Base-by-base conservation (phyloP, 2,329 filamentous ascomycete species). In the Penicillium italicum region DNA sequence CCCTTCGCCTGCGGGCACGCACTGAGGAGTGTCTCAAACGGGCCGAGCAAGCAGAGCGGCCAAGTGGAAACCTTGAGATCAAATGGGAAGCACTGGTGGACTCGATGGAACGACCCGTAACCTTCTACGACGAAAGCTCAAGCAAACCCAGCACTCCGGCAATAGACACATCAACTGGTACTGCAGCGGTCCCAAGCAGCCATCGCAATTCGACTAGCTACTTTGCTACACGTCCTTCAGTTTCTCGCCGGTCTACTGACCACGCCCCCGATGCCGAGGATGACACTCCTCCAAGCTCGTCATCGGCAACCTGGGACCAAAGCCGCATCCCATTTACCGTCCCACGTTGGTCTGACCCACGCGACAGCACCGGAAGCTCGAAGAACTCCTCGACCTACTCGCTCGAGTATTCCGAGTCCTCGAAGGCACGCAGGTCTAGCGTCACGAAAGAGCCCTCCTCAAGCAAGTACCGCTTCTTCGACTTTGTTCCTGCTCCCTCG, bases 81-180 rank as follows among this genome's bases (percentile, higher is more conserved):
- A 78, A 79, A 55, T 80, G 77, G 77, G 77, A 80, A 60, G 76
- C 78, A 61, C 62, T 79, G 31, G 75, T 79, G 14, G 75, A 77
- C 45, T 76, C 78, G 24, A 77, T 79, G 69, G 77, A 78, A 60
- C 72, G 72, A 52, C 68, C 68, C 18, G 68, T 67, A 30, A 77
- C 73, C 10, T 74, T 76, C 41, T 73, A 74, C 48, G 74, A 76
- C 9, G 75, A 77, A 31, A 67, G 58, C 46, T 67, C 70, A 8
- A 72, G 70, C 52, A 75, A 74, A 51, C 70, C 73, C 10, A 62
- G 67, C 16, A 76, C 73, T 1, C 74, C 74, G 5, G 68, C 69
- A 20, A 54, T 68, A 8, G 74, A 76, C 34, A 64, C 69, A 9
- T 57, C 68, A 18, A 57, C 65, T 20, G 63, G 65, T 30, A 61